A percentile compares a stretch with the other conserved stretches of the same genome.
phyloP scores from a whole-genome alignment of 257 asterid genomes.

The Knoxia roxburghii region DNA sequence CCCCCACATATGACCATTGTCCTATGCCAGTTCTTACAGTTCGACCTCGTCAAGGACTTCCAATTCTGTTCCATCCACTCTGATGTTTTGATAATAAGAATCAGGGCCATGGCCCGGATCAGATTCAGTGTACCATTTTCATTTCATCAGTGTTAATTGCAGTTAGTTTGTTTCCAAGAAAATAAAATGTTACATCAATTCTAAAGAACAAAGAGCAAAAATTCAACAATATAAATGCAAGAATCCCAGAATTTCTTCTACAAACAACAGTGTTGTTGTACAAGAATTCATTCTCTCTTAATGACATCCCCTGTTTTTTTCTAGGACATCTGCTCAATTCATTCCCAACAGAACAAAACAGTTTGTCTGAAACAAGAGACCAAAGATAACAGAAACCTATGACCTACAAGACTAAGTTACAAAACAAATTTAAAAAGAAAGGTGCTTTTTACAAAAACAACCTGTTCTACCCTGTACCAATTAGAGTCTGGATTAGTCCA shows the following conservation, averaged over 20 bases:
- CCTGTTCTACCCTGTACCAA: neutral
- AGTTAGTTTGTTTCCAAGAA: too few species aligned
- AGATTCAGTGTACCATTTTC: too few species aligned
- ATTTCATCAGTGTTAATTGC: too few species aligned
- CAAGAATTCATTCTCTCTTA: too few species aligned
- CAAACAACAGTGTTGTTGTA: too few species aligned
- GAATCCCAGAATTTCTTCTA: too few species aligned
- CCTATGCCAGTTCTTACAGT: conserved; percentile 8
- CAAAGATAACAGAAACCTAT: neutral
- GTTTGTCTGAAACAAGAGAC: neutral
- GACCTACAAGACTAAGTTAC: conserved; percentile 3
- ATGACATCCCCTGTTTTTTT: too few species aligned
- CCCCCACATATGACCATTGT: conserved; percentile 15
- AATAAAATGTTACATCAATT: too few species aligned
- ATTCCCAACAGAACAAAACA: neutral
- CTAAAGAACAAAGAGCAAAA: neutral
- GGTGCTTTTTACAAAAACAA: conserved; percentile 5
- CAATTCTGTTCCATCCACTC: conserved; percentile 15
- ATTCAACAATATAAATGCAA: neutral
- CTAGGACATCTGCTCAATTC: neutral
- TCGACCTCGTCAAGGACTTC: conserved; percentile 23
- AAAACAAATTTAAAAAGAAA: too few species aligned
- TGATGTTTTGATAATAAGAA: too few species aligned
- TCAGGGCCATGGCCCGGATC: too few species aligned
- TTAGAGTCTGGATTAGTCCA: neutral